Evolutionary conservation across 345 rosid species (phyloP).

Genomic region (Ceriops decandra): DNA sequence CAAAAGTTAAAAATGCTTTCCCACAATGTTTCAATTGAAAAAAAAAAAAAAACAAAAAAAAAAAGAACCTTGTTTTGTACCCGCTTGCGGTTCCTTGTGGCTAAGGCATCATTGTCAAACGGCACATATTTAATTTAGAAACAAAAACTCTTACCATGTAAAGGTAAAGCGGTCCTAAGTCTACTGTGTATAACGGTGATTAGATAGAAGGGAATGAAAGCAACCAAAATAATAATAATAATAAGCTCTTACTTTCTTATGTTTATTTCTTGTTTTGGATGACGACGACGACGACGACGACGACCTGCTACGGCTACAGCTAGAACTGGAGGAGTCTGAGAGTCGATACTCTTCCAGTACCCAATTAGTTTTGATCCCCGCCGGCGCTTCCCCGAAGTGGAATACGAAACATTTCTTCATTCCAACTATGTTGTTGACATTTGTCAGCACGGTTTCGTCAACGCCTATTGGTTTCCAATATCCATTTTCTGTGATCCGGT

Average conservation of each 20-base stretch:
- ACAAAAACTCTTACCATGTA: no score
- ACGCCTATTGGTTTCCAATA: conserved; percentile 69
- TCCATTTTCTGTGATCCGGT: conserved; percentile 61
- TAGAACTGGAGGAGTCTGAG: conserved; percentile 29
- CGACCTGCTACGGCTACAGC: conserved; percentile 25
- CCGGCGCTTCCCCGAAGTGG: conserved; percentile 54
- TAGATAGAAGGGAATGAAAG: not conserved
- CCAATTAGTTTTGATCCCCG: conserved; percentile 61
- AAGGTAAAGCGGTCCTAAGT: no score
- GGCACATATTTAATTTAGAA: no score
- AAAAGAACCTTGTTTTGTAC: no score
- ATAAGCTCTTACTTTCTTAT: conserved; percentile 34
- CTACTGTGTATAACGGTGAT: not conserved
- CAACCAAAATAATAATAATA: not conserved
- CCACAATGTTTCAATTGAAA: no score
- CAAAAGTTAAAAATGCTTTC: no score
- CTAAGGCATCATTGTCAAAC: no score
- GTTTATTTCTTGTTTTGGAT: conserved; percentile 49
- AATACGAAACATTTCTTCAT: conserved; percentile 56
- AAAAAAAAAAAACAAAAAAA: no score
- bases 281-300: conserved; percentile 65
- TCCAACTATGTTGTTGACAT: conserved; percentile 52
- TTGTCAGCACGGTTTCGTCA: conserved; percentile 56
- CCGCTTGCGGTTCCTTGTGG: no score
- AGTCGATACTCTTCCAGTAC: conserved; percentile 79